Percentiles rank a stretch among this genome's conserved stretches.
These are phyloP conservation scores for Diaporthe helianthi DNA, from an alignment of 2,329 filamentous ascomycete genomes.

Conservation along the genomic window DNA sequence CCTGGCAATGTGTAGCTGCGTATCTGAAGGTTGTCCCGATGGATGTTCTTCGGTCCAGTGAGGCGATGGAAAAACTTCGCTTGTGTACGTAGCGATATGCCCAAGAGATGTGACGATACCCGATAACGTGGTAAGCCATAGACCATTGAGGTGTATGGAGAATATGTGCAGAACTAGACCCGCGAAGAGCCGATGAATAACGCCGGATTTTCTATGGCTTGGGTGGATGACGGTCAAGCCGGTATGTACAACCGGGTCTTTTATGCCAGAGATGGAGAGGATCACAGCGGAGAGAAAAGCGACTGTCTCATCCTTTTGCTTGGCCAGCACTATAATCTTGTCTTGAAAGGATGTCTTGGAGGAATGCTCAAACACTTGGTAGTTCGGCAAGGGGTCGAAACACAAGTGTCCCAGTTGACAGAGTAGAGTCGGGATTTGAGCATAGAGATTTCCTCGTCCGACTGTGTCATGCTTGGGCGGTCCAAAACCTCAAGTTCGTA, in stretches of 20 bases:
- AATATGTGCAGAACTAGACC: background rate
- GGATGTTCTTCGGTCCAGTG: conserved; percentile 5
- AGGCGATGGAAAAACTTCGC: background rate
- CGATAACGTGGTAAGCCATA: conserved; percentile 3
- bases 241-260: background rate
- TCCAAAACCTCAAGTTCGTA: conserved; percentile 1
- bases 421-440: background rate
- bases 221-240: conserved; percentile 9
- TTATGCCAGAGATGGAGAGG: background rate
- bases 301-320: background rate
- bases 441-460: background rate
- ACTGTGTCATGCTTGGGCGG: conserved; percentile 1
- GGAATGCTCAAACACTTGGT: background rate
- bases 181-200: conserved; percentile 5
- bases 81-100: conserved; percentile 6
- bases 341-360: background rate
- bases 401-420: background rate
- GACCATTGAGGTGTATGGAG: background rate
- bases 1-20: background rate
- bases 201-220: background rate
- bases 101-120: background rate
- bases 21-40: background rate
- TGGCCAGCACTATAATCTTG: conserved; percentile 4
- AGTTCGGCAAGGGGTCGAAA: background rate
- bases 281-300: background rate